Percentiles rank a stretch among this genome's conserved stretches.
Evolutionary conservation across 257 asterid species (phyloP).

Genomic region (Gentiana straminea): DNA sequence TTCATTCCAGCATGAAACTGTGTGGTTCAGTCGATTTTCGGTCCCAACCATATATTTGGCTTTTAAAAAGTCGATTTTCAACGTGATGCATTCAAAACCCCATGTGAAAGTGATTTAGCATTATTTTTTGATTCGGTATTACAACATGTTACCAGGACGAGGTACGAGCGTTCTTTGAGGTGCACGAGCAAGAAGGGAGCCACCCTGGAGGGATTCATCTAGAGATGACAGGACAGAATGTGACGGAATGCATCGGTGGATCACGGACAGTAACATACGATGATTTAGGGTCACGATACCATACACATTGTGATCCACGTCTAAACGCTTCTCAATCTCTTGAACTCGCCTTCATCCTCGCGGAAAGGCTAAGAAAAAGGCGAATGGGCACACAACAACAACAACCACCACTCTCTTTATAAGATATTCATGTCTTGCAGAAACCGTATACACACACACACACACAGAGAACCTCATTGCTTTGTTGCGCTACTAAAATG

Average conservation of each 20-base stretch:
- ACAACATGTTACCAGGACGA: constrained; percentile 33
- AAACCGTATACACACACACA: neutral
- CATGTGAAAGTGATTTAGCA: neutral
- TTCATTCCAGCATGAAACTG: too few species aligned
- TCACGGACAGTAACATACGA: constrained; percentile 68
- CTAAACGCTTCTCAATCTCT: constrained; percentile 78
- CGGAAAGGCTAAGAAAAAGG: constrained; percentile 58
- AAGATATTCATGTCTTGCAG: neutral
- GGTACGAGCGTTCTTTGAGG: constrained; percentile 84
- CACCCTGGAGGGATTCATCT: constrained; percentile 79
- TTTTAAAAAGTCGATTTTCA: neutral
- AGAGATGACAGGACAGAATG: constrained; percentile 84
- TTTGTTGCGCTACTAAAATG: too few species aligned
- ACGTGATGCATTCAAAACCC: too few species aligned
- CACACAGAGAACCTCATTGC: too few species aligned
- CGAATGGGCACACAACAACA: constrained; percentile 45
- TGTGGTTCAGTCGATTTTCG: too few species aligned
- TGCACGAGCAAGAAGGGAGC: constrained; percentile 89
- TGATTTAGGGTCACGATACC: constrained; percentile 73
- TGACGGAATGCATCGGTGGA: constrained; percentile 82
- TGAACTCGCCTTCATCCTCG: constrained; percentile 63
- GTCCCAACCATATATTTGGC: neutral
- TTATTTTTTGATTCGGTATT: neutral
- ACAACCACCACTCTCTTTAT: constrained; percentile 23
- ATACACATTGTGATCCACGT: constrained; percentile 78